These are phyloP conservation scores for Podaxis sp. DNA, from an alignment of 768 basidiomycete genomes.

Conservation along the genomic window DNA sequence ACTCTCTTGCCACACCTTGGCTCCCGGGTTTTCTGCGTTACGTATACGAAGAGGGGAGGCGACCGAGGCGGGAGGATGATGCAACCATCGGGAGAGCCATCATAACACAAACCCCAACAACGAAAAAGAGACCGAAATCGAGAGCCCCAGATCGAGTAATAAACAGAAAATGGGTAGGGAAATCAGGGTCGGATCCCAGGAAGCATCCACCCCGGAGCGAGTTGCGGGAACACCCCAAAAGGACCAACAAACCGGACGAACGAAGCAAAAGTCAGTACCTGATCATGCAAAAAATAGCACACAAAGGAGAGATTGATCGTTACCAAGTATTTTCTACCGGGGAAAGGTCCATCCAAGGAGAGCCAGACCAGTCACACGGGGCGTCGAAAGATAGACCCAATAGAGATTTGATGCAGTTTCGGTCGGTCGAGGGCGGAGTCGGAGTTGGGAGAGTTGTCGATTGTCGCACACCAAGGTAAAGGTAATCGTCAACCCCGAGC, in stretches of 20 bases:
- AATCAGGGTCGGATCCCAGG: conserved; percentile 1
- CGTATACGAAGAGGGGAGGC: neutral
- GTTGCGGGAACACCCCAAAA: neutral
- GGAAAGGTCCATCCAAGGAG: neutral
- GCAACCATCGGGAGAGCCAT: neutral
- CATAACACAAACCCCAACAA: neutral
- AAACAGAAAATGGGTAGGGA: neutral
- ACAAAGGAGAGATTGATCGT: conserved; percentile 12
- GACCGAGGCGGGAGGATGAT: neutral
- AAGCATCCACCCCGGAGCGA: neutral
- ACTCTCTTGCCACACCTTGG: conserved; percentile 43
- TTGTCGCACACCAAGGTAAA: neutral
- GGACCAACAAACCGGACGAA: neutral
- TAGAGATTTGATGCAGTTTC: neutral
- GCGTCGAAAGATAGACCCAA: neutral
- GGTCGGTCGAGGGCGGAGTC: neutral
- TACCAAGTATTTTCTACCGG: conserved; percentile 45
- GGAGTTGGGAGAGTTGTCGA: too few species aligned
- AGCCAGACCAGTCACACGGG: neutral
- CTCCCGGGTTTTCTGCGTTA: conserved; percentile 24
- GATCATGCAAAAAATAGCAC: conserved; percentile 10
- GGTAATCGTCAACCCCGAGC: neutral
- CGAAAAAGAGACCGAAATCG: neutral
- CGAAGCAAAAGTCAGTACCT: conserved; percentile 3
- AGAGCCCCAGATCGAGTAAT: conserved; percentile 12